These are phyloP conservation scores for Pseudopyrenochaeta lycopersici DNA, from an alignment of 2,329 filamentous ascomycete genomes.

Conservation along the genomic window DNA sequence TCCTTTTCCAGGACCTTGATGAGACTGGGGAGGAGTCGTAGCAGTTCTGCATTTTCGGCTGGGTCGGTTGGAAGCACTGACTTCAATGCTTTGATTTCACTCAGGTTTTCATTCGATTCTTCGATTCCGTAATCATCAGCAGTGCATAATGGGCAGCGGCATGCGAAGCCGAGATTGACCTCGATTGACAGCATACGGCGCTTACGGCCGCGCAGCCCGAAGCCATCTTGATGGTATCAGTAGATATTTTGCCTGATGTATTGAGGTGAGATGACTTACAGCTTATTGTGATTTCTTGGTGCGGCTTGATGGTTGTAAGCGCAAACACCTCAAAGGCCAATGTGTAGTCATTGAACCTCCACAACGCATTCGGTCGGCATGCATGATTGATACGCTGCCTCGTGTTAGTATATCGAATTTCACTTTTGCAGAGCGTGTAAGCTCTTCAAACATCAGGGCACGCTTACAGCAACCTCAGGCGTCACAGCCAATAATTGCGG, in stretches of 20 bases:
- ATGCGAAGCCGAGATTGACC: slow-evolving; percentile 40
- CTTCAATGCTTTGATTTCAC: slow-evolving; percentile 36
- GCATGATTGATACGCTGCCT: slow-evolving; percentile 45
- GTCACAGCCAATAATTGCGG: slow-evolving; percentile 31
- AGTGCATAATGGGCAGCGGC: slow-evolving; percentile 41
- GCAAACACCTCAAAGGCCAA: slow-evolving; percentile 39
- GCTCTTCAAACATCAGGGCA: neutral
- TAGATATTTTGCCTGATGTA: neutral
- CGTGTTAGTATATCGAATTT: slow-evolving; percentile 5
- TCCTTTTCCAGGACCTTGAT: slow-evolving; percentile 39
- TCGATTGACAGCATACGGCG: slow-evolving; percentile 28
- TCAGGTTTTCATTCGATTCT: slow-evolving; percentile 36
- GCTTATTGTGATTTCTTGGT: slow-evolving; percentile 41
- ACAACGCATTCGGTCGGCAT: slow-evolving; percentile 44
- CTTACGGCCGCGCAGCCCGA: slow-evolving; percentile 21
- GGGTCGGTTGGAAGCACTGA: slow-evolving; percentile 28
- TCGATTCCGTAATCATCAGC: slow-evolving; percentile 16
- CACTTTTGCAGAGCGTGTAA: neutral
- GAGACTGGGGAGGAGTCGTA: slow-evolving; percentile 33
- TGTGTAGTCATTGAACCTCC: slow-evolving; percentile 42
- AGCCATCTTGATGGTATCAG: slow-evolving; percentile 31
- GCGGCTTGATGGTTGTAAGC: slow-evolving; percentile 34
- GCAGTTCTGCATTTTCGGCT: slow-evolving; percentile 28
- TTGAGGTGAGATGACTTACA: slow-evolving; percentile 23
- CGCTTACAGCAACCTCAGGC: slow-evolving; percentile 41